These are phyloP conservation scores for Castanopsis chinensis DNA, from an alignment of 306 rosid species.

Conservation along the genomic window DNA sequence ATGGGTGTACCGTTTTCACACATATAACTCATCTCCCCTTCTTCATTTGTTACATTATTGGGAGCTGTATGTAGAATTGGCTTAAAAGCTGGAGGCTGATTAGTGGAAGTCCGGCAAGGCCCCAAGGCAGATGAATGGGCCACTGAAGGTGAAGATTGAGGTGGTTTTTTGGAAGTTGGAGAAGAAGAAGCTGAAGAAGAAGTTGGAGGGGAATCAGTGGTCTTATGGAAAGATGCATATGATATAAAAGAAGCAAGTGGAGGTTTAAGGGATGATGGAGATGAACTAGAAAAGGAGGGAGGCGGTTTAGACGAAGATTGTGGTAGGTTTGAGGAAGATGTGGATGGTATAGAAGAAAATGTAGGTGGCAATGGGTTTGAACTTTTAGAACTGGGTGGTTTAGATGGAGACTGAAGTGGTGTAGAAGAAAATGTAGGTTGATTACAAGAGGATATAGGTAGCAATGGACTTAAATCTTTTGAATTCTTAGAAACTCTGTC, in stretches of 20 bases:
- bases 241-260: neutral
- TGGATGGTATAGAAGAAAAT: neutral
- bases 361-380: neutral
- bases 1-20: slow-evolving; percentile 10
- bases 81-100: neutral
- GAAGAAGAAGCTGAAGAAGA: too few species aligned
- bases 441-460: too few species aligned
- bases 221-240: too few species aligned
- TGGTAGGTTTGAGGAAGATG: neutral
- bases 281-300: neutral
- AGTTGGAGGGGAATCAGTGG: too few species aligned
- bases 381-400: neutral
- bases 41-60: neutral
- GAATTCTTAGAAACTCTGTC: too few species aligned
- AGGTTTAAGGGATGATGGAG: neutral
- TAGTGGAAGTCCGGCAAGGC: neutral
- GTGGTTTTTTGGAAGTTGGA: neutral
- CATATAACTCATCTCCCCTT: neutral
- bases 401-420: neutral
- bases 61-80: neutral
- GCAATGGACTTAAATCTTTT: too few species aligned
- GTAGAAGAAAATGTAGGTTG: neutral
- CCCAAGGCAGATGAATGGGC: neutral
- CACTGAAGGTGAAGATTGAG: too few species aligned
- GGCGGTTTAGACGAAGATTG: too few species aligned